Base-by-base conservation (phyloP, 371 early-diverging fungal species). In the Mortierella polycephala region DNA sequence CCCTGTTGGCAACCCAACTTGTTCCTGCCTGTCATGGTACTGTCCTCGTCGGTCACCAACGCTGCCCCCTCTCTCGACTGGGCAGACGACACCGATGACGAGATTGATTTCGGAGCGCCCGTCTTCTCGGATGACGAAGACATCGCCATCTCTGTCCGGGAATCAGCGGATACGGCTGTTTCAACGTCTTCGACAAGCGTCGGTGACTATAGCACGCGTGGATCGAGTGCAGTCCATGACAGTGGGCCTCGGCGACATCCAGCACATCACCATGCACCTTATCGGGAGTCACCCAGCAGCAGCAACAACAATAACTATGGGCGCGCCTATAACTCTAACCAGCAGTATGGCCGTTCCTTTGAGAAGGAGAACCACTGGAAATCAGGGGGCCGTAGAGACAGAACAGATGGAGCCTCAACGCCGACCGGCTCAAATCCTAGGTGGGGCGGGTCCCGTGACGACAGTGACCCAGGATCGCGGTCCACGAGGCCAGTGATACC, bases 51-150 rank as follows among this genome's bases (percentile, higher is more conserved):
- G 40, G 64, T 63, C 41, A 11, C 74, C 18, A 71, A 66, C 62
- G 10, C 66, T 5, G 45, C 59, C 12, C 68, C 68, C 1, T 58
- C 63, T 57, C 47, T 71, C 58, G 74, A 79, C 67, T 79, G 80
- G 80, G 80, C 80, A 2, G 80, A 79, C 49, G 80, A 73, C 57
- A 71, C 69, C 11, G 80, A 79, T 53, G 80, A 79, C 39, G 80
- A 79, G 57, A 72, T 79, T 52, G 80, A 79, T 30, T 79, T 79
- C 58, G 70, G 67, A 1, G 80, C 80, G 11, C 80, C 80, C 41
- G 80, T 79, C 49, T 79, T 79, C 64, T 79, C 80, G 10, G 80
- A 79, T 60, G 80, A 79, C 64, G 80, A 79, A 12, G 80, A 73
- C 51, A 23, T 73, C 37, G 10, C 50, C 47, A 12, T 30, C 4